Percentiles rank a stretch among this genome's conserved stretches.
These are phyloP conservation scores for Starmerella apis DNA, from an alignment of 805 yeast species.

Conservation along the genomic window DNA sequence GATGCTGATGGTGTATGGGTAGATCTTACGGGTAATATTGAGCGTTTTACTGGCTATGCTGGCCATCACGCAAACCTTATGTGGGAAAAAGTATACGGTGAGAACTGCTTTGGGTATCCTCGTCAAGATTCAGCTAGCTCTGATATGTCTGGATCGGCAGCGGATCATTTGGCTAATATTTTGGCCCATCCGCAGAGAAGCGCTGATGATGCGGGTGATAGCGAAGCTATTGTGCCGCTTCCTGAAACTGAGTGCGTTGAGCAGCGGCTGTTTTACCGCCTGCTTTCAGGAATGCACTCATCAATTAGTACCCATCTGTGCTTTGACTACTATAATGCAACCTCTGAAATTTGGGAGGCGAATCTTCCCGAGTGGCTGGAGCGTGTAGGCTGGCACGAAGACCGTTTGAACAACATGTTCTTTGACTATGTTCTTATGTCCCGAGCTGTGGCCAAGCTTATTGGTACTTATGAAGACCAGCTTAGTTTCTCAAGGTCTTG, in stretches of 20 bases:
- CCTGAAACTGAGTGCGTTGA: conserved; percentile 54
- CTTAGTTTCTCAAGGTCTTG: conserved; percentile 41
- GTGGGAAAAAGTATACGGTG: conserved; percentile 87
- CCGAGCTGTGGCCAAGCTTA: conserved; percentile 63
- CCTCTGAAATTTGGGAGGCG: conserved; percentile 74
- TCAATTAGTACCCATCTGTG: conserved; percentile 88
- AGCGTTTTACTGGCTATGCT: conserved; percentile 90
- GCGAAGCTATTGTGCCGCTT: not conserved
- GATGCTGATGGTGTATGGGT: conserved; percentile 52
- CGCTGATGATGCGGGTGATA: conserved; percentile 12
- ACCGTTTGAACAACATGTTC: conserved; percentile 77
- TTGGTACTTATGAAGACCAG: conserved; percentile 41
- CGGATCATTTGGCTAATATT: conserved; percentile 12
- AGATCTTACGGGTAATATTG: conserved; percentile 80
- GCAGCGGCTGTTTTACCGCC: conserved; percentile 74
- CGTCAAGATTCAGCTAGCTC: conserved; percentile 23
- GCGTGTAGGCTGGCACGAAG: conserved; percentile 83
- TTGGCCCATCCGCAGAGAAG: conserved; percentile 25
- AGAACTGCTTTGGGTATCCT: conserved; percentile 64
- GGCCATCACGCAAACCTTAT: conserved; percentile 86
- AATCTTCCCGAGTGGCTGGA: conserved; percentile 71
- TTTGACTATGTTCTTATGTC: conserved; percentile 84
- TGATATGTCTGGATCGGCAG: not conserved
- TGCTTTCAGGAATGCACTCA: conserved; percentile 89
- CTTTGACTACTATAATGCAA: conserved; percentile 63